Base-by-base conservation (phyloP, 139 green algal genomes). In the Coelastrella sp. region DNA sequence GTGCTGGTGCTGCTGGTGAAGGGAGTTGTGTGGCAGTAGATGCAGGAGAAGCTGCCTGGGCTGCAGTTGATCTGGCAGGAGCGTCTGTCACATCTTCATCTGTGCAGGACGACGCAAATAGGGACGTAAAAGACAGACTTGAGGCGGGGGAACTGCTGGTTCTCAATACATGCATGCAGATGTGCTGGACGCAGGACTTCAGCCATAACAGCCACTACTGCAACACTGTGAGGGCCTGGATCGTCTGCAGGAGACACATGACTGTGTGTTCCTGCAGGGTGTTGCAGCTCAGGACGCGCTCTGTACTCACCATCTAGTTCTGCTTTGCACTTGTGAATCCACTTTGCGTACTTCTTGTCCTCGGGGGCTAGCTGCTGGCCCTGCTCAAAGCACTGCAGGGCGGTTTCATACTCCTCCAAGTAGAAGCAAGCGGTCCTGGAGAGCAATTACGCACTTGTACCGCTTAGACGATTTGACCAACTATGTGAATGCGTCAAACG, bases 381-480 rank as follows among this genome's bases (percentile, higher is more conserved):
- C 91, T 15, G 81, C 80, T 94, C 79, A 71, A 98, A 98, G 0
- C 89, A 89, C n/a, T 89, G 88, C 86, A 94, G 90, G 3, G 96
- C 96, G 9, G 87, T 90, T 84, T 98, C 94, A 84, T 94, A 98
- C 91, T 98, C 96, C 34, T 98, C 96, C 57, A 98, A 69, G 57
- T 94, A 41, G 53, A 97, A 97, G 25, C 89, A 86, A 2, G 94
- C 93, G 3, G 92, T 87, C 67, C 91, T 95, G 88, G 41, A 71
- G 27, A 59, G 38, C n/a, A 27, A 32, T 78, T 32, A 50, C 62
- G 19, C 3, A 15, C 48, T 57, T 15, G 48, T 57, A 2, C 48
- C 13, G 13, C 1, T 23, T 11, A 57, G 48, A 57, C 13, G 48
- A 15, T 15, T 72, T 38, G 21, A 5, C 1, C 66, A 45, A 3